Conservation (phyloP, 139 green algal genomes). For the Pseudopediastrum boryanum region DNA sequence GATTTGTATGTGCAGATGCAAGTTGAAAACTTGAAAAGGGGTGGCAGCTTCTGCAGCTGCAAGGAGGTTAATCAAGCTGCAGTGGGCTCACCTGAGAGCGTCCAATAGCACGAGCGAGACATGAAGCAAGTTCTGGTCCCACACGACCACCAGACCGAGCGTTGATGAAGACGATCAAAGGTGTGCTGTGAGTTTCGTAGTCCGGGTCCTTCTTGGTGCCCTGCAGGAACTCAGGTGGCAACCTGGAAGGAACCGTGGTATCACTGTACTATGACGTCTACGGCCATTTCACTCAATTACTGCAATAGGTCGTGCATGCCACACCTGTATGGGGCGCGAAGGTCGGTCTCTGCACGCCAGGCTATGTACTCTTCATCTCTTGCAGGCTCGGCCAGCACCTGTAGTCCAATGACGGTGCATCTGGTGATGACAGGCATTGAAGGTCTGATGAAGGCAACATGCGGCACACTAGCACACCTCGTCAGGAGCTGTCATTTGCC, state of each 20-base stretch:
- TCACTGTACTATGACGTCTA: background rate
- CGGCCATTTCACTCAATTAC: background rate
- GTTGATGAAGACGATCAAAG: slow-evolving; percentile 90
- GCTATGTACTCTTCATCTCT: slow-evolving; percentile 49
- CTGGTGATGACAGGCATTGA: no score
- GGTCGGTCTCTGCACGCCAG: slow-evolving; percentile 57
- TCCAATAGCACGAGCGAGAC: slow-evolving; percentile 68
- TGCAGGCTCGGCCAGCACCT: slow-evolving; percentile 16
- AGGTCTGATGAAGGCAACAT: no score
- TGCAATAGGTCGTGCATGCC: background rate
- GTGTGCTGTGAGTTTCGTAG: slow-evolving; percentile 41
- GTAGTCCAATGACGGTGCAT: no score
- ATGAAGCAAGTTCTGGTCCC: slow-evolving; percentile 65
- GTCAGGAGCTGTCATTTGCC: no score
- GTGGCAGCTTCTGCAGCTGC: background rate
- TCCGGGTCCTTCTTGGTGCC: slow-evolving; percentile 14
- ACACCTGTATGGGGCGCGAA: slow-evolving; percentile 72
- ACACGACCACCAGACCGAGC: slow-evolving; percentile 72
- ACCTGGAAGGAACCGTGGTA: background rate
- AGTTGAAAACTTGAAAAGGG: no score
- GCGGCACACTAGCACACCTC: no score
- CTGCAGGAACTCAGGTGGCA: slow-evolving; percentile 21
- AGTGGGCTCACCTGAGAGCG: slow-evolving; percentile 58
- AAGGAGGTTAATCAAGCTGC: background rate
- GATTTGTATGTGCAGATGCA: no score